Evolutionary conservation across 2,329 filamentous ascomycete species (phyloP), one percentile per base, ranked within the genome.

Genomic region (Corinectria fuckeliana): DNA sequence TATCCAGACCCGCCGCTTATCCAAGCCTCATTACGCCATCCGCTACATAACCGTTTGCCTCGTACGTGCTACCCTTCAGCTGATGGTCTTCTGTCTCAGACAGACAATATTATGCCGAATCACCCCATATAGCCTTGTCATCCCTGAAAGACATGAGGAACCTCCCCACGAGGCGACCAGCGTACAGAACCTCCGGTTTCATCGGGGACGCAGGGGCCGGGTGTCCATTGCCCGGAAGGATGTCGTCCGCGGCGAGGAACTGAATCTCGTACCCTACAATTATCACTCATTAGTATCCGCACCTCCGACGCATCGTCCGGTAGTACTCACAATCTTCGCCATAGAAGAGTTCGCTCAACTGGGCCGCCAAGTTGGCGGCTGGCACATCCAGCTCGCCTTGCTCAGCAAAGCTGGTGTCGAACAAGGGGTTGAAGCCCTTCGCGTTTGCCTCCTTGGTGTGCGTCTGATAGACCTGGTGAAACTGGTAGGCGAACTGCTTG

Each of bases 401-500:
- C 58, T 78, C 74, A 18, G 76, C 70, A 50, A 77, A 75, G 38
- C 71, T 70, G 44, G 75, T 71, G 64, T 85, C 82, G 7, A 81
- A 63, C n/a, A 87, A 70, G 16, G 84, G 84, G 65, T 86, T 87
- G 68, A 85, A 87, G 48, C 83, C 76, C 71, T 76, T 81, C 7
- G 77, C 71, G 41, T 78, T 78, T 3, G 76, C 76, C 61, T 85
- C 82, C 63, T 76, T 77, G 54, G 76, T 78, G 69, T 85, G 82
- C 18, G 84, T 86, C 75, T 85, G 83, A 66, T 85, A 87, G 56
- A 85, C 78, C 67, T 85, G 80, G 71, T 87, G 84, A 69, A 87
- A 87, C 72, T 85, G 83, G 62, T 83, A 85, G 3, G 82, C 82
- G 66, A 87, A 85, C 72, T 87, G 84, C 72, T 81, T 83, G 68